Conservation (phyloP, 148 eudicot species). For the Arctostaphylos glauca region DNA sequence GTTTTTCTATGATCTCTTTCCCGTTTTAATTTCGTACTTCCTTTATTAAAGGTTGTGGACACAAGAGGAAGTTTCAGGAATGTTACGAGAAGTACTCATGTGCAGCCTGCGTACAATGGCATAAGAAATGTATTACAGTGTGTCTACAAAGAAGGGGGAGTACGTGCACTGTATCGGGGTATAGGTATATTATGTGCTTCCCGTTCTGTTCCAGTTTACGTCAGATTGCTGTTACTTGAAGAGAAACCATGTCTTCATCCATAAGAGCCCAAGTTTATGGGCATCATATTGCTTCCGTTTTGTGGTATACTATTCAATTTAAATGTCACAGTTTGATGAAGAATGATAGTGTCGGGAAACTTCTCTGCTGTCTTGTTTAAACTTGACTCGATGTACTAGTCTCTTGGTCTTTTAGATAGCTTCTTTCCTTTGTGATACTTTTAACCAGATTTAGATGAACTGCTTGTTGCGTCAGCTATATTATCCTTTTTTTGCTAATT, state of each 20-base stretch:
- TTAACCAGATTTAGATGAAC: not conserved
- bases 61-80: slow-evolving; percentile 40
- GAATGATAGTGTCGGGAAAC: not conserved
- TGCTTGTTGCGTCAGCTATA: not conserved
- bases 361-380: not conserved
- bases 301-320: not conserved
- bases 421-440: not conserved
- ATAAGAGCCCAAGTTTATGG: not conserved
- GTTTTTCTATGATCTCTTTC: not conserved
- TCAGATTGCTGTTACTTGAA: not conserved
- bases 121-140: slow-evolving; percentile 64
- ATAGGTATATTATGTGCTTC: slow-evolving; percentile 53
- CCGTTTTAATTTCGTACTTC: not conserved
- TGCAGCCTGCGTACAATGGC: slow-evolving; percentile 61
- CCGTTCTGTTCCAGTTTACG: not conserved
- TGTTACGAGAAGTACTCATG: slow-evolving; percentile 25
- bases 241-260: no score
- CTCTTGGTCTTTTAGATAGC: not conserved
- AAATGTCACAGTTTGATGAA: not conserved
- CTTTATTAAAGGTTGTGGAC: slow-evolving; percentile 54
- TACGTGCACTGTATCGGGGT: slow-evolving; percentile 84
- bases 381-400: not conserved
- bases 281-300: not conserved
- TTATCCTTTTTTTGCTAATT: not conserved
- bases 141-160: slow-evolving; percentile 87